Conservation (phyloP, 139 green algal genomes). For the Mesotaenium endlicherianum region DNA sequence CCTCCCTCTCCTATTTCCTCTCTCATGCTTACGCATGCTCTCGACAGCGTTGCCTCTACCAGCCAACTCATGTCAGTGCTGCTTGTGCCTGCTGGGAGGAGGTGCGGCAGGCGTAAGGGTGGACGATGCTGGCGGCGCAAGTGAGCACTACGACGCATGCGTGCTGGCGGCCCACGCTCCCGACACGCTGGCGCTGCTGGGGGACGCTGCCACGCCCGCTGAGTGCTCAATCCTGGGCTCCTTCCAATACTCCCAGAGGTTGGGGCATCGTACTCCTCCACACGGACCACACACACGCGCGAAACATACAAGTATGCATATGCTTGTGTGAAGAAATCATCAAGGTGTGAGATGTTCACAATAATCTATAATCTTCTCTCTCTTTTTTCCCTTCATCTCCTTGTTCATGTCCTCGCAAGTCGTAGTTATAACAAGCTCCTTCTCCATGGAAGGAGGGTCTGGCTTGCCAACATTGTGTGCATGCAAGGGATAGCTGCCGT, state of each 20-base stretch:
- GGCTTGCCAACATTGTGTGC: too few species aligned
- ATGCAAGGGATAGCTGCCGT: too few species aligned
- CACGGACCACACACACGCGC: not conserved
- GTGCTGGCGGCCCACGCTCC: conserved; percentile 86
- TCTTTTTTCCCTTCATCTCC: not conserved
- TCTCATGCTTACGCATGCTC: too few species aligned
- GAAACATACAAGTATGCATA: not conserved
- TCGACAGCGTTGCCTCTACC: too few species aligned
- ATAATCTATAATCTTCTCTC: not conserved
- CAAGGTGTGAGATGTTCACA: not conserved
- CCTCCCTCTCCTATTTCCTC: too few species aligned
- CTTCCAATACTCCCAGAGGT: conserved; percentile 25
- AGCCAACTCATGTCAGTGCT: too few species aligned
- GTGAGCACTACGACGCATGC: conserved; percentile 73
- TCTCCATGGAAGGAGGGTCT: too few species aligned
- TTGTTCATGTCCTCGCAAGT: not conserved
- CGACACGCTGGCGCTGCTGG: conserved; percentile 70
- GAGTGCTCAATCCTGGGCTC: conserved; percentile 70
- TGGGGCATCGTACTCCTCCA: not conserved
- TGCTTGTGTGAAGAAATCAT: not conserved
- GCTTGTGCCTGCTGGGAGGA: too few species aligned
- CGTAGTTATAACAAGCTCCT: not conserved
- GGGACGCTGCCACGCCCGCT: conserved; percentile 48
- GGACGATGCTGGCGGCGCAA: not conserved
- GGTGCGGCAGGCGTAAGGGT: conserved; percentile 12